Evolutionary conservation across 1,284 basidiomycete species (phyloP).

Genomic region (Ustilago xerochloae): DNA sequence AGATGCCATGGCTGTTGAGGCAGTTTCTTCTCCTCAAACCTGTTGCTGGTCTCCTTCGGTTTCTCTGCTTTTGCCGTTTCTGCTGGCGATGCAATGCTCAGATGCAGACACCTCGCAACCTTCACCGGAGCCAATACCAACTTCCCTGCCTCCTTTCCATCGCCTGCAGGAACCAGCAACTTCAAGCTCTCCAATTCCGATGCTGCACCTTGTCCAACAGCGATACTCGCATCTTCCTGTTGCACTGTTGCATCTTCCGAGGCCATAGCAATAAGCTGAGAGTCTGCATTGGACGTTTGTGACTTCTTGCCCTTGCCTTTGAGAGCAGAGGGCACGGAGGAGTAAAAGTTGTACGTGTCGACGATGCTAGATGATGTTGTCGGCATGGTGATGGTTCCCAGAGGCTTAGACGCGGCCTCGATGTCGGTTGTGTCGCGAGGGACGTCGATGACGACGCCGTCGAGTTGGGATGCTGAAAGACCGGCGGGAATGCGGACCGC

Average conservation of each 20-base stretch:
- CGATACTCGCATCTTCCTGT: slow-evolving; percentile 22
- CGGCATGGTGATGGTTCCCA: slow-evolving; percentile 22
- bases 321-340: slow-evolving; percentile 13
- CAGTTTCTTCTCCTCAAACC: slow-evolving; percentile 32
- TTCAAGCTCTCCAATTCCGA: slow-evolving; percentile 44
- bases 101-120: slow-evolving; percentile 28
- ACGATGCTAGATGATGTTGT: slow-evolving; percentile 7
- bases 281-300: slow-evolving; percentile 22
- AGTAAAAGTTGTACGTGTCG: slow-evolving; percentile 46
- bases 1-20: slow-evolving; percentile 57
- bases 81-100: slow-evolving; percentile 40
- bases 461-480: slow-evolving; percentile 35
- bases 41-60: slow-evolving; percentile 15
- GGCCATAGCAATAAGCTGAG: slow-evolving; percentile 59
- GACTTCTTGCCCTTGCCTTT: slow-evolving; percentile 29
- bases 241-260: slow-evolving; percentile 14
- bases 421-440: slow-evolving; percentile 22
- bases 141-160: slow-evolving; percentile 24
- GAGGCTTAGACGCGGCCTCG: slow-evolving; percentile 13
- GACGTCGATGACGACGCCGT: slow-evolving; percentile 38
- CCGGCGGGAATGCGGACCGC: slow-evolving; percentile 41
- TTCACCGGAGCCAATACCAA: slow-evolving; percentile 31
- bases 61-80: slow-evolving; percentile 19
- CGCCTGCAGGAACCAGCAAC: slow-evolving; percentile 41
- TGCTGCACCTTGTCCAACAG: slow-evolving; percentile 32